phyloP scores from a whole-genome alignment of 352 stramenopile species.

The Blastocystis sp. region DNA sequence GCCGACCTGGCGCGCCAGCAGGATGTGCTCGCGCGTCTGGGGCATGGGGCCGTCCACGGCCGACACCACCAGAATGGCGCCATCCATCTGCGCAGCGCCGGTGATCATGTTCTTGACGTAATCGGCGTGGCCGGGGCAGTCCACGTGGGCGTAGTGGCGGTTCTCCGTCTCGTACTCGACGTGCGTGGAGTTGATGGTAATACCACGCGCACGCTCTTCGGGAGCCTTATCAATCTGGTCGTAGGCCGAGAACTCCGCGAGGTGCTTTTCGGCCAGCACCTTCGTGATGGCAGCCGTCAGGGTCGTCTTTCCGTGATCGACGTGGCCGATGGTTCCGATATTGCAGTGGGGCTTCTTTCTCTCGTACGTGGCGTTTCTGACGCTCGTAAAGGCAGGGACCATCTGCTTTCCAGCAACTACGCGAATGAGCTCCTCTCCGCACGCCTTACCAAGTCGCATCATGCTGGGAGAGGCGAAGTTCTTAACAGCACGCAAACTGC shows the following conservation, averaged over 20 bases:
- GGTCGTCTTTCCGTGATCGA: conserved; percentile 94
- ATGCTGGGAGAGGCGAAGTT: conserved; percentile 26
- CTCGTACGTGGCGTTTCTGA: conserved; percentile 71
- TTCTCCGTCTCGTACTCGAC: conserved; percentile 86
- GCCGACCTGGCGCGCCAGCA: conserved; percentile 87
- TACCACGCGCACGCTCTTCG: conserved; percentile 89
- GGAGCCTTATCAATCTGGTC: conserved; percentile 92
- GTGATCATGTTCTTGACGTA: conserved; percentile 99
- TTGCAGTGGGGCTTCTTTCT: conserved; percentile 91
- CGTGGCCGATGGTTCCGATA: conserved; percentile 94
- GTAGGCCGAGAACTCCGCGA: conserved; percentile 82
- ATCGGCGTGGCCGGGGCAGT: conserved; percentile 91
- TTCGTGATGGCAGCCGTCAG: conserved; percentile 92
- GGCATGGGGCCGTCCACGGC: conserved; percentile 90
- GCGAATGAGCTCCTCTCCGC: background rate
- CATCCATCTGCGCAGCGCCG: conserved; percentile 91
- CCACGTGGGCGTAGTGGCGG: conserved; percentile 90
- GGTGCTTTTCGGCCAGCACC: conserved; percentile 80
- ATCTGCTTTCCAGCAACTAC: conserved; percentile 24
- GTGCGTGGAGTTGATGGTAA: conserved; percentile 88
- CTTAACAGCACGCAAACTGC: conserved; percentile 44
- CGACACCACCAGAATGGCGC: conserved; percentile 84
- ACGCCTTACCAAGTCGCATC: background rate
- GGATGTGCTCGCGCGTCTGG: conserved; percentile 92
- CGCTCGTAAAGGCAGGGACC: conserved; percentile 35